Evolutionary conservation across 192 early-diverging fungal species (phyloP).

Genomic region (Backusella circina): DNA sequence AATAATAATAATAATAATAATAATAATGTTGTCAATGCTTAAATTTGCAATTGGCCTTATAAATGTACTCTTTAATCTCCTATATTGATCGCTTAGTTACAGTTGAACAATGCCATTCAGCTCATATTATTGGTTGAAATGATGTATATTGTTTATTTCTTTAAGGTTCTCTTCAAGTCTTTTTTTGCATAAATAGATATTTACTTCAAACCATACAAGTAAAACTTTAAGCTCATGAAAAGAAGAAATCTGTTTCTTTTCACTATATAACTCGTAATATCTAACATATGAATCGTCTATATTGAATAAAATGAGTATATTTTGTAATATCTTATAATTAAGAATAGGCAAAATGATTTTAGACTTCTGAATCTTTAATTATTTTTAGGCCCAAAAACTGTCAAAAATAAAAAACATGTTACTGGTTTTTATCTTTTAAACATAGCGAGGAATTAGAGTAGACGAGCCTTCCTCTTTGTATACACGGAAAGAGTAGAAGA

Average conservation of each 20-base stretch:
- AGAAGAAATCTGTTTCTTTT: neutral
- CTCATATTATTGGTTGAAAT: neutral
- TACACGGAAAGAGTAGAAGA: neutral
- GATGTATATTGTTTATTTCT: neutral
- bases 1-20: neutral
- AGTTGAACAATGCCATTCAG: neutral
- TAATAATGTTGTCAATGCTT: neutral
- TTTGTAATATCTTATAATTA: too few species aligned
- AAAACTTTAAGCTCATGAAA: too few species aligned
- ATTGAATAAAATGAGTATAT: neutral
- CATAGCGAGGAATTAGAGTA: neutral
- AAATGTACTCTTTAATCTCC: too few species aligned
- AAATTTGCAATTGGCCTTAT: neutral
- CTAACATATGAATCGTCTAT: neutral
- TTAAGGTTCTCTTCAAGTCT: neutral
- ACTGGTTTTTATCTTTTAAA: too few species aligned
- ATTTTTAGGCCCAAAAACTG: neutral
- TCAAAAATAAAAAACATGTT: too few species aligned
- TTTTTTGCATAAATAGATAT: too few species aligned
- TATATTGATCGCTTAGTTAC: neutral
- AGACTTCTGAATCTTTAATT: neutral
- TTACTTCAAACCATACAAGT: too few species aligned
- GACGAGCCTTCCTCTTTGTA: too few species aligned
- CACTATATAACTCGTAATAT: neutral
- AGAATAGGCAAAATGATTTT: neutral